phyloP scores from a whole-genome alignment of 257 asterid species.

The Penstemon eatonii region DNA sequence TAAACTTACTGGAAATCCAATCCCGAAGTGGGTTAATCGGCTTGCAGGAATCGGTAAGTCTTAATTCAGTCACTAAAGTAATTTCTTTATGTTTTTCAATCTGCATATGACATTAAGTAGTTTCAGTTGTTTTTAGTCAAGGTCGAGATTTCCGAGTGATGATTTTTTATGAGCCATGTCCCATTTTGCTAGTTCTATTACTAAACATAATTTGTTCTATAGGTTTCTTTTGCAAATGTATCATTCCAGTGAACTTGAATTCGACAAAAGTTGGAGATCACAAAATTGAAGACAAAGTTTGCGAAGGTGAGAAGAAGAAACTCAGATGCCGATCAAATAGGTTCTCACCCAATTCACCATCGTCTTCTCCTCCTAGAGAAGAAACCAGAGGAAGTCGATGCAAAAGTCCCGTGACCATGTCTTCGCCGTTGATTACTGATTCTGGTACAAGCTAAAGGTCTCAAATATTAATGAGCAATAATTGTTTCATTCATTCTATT shows the following conservation, averaged over 20 bases:
- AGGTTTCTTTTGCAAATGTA: slow-evolving; percentile 51
- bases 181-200: neutral
- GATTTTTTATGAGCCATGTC: no score
- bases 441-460: no score
- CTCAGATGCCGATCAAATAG: slow-evolving; percentile 35
- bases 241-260: slow-evolving; percentile 49
- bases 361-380: slow-evolving; percentile 22
- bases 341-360: slow-evolving; percentile 21
- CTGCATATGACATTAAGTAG: neutral
- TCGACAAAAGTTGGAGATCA: slow-evolving; percentile 39
- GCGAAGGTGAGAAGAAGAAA: slow-evolving; percentile 44
- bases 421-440: no score
- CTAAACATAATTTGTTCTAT: neutral
- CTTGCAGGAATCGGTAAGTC: slow-evolving; percentile 36
- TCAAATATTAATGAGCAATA: no score
- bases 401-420: neutral
- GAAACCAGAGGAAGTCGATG: slow-evolving; percentile 14
- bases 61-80: slow-evolving; percentile 7
- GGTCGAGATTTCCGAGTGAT: neutral
- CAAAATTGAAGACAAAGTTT: slow-evolving; percentile 33
- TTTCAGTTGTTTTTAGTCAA: neutral
- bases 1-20: slow-evolving; percentile 31
- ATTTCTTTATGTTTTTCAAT: neutral
- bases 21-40: slow-evolving; percentile 42
- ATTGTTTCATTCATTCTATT: no score